Base-by-base conservation (phyloP, 1,139 yeast species). In the Pichia sp. region DNA sequence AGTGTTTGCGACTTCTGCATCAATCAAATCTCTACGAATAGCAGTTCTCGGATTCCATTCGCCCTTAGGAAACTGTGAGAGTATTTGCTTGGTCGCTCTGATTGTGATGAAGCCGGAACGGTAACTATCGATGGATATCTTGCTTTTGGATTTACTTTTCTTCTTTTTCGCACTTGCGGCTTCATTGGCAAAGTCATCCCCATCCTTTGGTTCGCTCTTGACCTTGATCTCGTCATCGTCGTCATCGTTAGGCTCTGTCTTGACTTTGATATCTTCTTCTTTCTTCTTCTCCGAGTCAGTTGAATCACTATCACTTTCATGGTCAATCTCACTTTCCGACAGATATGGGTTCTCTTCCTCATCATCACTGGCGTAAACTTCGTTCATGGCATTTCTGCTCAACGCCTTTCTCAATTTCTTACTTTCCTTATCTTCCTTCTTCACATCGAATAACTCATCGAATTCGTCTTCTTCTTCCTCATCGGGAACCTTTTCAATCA, bases 401-500 rank as follows among this genome's bases (percentile, higher is more conserved):
- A 93, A 77, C 3, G 93, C 92, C 69, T 88, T 87, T 64, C 91
- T 82, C 60, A 93, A 80, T 65, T 87, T 86, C 65, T 84, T 85
- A 60, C 98, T 98, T 69, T 90, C 97, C 68, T 89, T 91, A 71
- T 92, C 97, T 51, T 91, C 89, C 67, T 87, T 87, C 65, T 87
- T 80, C 29, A 84, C 81, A 57, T 83, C 90, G 62, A 85, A 85
- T 54, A 85, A 72, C 59, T 81, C 85, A 63, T 81, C 85, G 60
- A 85, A 76, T 52, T 84, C 86, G 43, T 76, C 81, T n/a, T 72
- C 74, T 6, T 53, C 58, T 17, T 46, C 49, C 6, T 48, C 46
- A 41, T 56, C 60, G 45, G 75, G 81, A 48, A 79, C 81, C 47
- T 77, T 83, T 40, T 73, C 80, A 47, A 79, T 86, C 70, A 88